Percentiles rank a stretch among this genome's conserved stretches.
These are phyloP conservation scores for Oenanthe sinensis DNA, from an alignment of 129 eudicot species.

Conservation along the genomic window DNA sequence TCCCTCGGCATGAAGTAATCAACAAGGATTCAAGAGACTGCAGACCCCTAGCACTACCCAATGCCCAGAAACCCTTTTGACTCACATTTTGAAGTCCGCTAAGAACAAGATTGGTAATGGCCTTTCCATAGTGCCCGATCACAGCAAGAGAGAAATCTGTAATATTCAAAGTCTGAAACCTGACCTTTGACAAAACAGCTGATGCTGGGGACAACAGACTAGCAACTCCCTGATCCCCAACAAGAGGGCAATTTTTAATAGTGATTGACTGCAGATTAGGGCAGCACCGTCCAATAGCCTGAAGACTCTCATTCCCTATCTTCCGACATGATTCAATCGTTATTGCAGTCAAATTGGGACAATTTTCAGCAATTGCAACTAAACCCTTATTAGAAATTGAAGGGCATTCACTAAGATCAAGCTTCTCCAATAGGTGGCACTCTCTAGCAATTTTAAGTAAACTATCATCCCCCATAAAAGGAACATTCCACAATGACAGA, in stretches of 20 bases:
- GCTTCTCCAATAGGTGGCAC: conserved; percentile 68
- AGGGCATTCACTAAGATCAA: conserved; percentile 72
- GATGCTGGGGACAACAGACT: conserved; percentile 55
- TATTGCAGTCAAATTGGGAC: conserved; percentile 56
- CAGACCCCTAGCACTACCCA: conserved; percentile 82
- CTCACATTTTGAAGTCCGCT: conserved; percentile 53
- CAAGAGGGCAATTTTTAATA: conserved; percentile 62
- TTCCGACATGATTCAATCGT: conserved; percentile 63
- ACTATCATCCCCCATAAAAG: conserved; percentile 59
- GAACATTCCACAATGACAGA: conserved; percentile 76
- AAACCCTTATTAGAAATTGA: conserved; percentile 70
- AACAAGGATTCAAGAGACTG: conserved; percentile 42
- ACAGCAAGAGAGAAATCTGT: conserved; percentile 81
- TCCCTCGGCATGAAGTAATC: conserved; percentile 60
- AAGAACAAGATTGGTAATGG: conserved; percentile 60
- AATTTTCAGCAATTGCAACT: conserved; percentile 51
- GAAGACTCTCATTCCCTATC: conserved; percentile 66
- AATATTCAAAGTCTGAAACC: conserved; percentile 55
- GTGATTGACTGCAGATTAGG: conserved; percentile 60
- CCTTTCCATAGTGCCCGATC: conserved; percentile 78
- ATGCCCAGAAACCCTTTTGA: conserved; percentile 94
- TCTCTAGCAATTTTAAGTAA: conserved; percentile 64
- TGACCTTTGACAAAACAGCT: conserved; percentile 45
- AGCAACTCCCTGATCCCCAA: conserved; percentile 77
- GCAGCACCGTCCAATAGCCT: conserved; percentile 68